Conservation (phyloP, 495 filamentous ascomycete species). For the Clavariopsis aquatica region DNA sequence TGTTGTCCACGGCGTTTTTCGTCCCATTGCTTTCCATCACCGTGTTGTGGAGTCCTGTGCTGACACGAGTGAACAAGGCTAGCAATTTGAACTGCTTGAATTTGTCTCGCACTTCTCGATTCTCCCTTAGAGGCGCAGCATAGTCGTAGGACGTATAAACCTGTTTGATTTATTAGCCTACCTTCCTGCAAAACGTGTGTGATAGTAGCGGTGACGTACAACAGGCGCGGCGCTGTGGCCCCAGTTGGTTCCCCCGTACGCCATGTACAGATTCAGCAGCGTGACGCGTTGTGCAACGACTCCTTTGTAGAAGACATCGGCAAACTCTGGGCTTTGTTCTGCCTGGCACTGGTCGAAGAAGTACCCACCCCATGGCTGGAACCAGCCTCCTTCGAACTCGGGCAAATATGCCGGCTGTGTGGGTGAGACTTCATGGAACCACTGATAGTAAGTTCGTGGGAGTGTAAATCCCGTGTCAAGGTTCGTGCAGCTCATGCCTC, state of each 20-base stretch:
- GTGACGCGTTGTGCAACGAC: constrained; percentile 55
- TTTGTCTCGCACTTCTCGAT: constrained; percentile 57
- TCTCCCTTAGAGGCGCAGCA: constrained; percentile 59
- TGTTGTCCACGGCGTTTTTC: constrained; percentile 53
- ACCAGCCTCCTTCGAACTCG: constrained; percentile 59
- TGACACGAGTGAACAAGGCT: constrained; percentile 56
- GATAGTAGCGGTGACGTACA: constrained; percentile 2
- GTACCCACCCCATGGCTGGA: constrained; percentile 56
- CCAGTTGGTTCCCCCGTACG: constrained; percentile 62
- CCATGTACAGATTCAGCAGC: constrained; percentile 58
- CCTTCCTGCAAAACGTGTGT: background rate
- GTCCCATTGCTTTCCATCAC: constrained; percentile 62
- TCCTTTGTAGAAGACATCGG: constrained; percentile 60
- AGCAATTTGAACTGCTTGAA: constrained; percentile 62
- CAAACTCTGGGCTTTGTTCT: constrained; percentile 54
- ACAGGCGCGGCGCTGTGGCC: constrained; percentile 42
- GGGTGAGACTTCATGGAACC: constrained; percentile 58
- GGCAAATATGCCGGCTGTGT: constrained; percentile 56
- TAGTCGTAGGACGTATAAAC: constrained; percentile 55
- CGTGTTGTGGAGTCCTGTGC: constrained; percentile 55
- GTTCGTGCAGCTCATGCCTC: constrained; percentile 56
- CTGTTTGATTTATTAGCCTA: constrained; percentile 3
- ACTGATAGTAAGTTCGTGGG: constrained; percentile 57
- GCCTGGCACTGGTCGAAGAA: constrained; percentile 53
- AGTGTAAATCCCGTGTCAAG: constrained; percentile 53